These are phyloP conservation scores for Orbilia oligospora DNA, from an alignment of 2,329 filamentous ascomycete species.

Conservation along the genomic window DNA sequence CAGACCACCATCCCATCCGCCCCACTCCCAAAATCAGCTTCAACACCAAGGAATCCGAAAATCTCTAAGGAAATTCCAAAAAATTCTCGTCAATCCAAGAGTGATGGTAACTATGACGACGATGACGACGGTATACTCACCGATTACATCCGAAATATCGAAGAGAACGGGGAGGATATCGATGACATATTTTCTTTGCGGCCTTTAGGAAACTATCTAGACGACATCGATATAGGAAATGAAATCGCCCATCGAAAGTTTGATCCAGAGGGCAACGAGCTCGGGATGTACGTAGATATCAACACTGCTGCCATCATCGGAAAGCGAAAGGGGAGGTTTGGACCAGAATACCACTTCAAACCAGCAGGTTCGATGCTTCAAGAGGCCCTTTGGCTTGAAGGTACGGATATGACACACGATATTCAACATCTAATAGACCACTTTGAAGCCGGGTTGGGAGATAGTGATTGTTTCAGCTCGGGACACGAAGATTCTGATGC, in stretches of 20 bases:
- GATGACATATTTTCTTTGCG: conserved; percentile 18
- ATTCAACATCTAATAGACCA: conserved; percentile 51
- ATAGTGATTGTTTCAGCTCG: conserved; percentile 9
- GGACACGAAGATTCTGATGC: conserved; percentile 26
- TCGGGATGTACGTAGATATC: conserved; percentile 11
- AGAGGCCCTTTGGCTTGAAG: conserved; percentile 52
- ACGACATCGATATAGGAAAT: conserved; percentile 11
- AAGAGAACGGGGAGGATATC: conserved; percentile 36
- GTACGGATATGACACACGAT: conserved; percentile 36
- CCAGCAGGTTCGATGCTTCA: conserved; percentile 34
- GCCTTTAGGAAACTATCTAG: conserved; percentile 23
- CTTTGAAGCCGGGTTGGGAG: conserved; percentile 34
- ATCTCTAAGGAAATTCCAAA: neutral
- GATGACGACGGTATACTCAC: conserved; percentile 36
- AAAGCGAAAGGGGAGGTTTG: conserved; percentile 19
- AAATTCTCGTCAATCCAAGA: neutral
- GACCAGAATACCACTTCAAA: conserved; percentile 48
- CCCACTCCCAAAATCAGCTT: neutral
- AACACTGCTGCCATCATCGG: conserved; percentile 26
- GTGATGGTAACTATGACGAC: too few relatives aligned
- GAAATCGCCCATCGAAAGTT: neutral
- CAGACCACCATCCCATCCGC: neutral
- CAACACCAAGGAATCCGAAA: neutral
- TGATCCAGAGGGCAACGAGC: neutral
- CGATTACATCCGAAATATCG: conserved; percentile 49